phyloP scores from a whole-genome alignment of 306 rosid species.

The Acacia melanoxylon region DNA sequence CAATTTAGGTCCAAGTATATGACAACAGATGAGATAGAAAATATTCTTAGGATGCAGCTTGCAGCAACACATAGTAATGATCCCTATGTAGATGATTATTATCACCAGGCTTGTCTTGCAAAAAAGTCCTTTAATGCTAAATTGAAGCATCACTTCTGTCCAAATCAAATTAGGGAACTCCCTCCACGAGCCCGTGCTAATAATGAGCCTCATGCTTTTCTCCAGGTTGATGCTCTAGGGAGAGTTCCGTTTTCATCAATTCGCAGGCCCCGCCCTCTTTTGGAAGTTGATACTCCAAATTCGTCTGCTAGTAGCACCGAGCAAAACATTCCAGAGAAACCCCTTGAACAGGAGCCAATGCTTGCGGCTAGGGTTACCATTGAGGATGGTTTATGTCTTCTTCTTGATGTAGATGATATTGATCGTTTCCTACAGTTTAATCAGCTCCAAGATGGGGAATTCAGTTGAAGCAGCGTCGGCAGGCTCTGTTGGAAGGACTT shows the following conservation, averaged over 20 bases:
- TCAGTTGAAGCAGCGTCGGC: conserved; percentile 65
- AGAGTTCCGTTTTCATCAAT: conserved; percentile 98
- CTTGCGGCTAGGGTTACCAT: conserved; percentile 89
- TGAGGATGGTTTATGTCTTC: conserved; percentile 94
- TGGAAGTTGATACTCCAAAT: conserved; percentile 91
- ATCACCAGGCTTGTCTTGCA: conserved; percentile 89
- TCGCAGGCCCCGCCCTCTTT: conserved; percentile 98
- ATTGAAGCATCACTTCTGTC: conserved; percentile 91
- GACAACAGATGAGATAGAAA: conserved; percentile 85
- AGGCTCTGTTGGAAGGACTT: conserved; percentile 73
- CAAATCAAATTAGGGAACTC: conserved; percentile 82
- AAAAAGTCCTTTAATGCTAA: conserved; percentile 76
- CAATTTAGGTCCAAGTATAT: conserved; percentile 77
- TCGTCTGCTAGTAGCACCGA: conserved; percentile 53
- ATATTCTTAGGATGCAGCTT: conserved; percentile 91
- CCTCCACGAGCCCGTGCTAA: conserved; percentile 78
- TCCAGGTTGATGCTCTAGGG: conserved; percentile 98
- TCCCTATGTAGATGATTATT: conserved; percentile 97
- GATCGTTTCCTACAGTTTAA: conserved; percentile 88
- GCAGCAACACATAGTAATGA: conserved; percentile 95
- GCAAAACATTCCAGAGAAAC: conserved; percentile 77
- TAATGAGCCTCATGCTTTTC: conserved; percentile 94
- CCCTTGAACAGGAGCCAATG: conserved; percentile 97
- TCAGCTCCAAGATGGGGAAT: conserved; percentile 82
- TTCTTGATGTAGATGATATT: conserved; percentile 94